Evolutionary conservation across 345 rosid genomes (phyloP).

Genomic region (Gossypium arboreum): DNA sequence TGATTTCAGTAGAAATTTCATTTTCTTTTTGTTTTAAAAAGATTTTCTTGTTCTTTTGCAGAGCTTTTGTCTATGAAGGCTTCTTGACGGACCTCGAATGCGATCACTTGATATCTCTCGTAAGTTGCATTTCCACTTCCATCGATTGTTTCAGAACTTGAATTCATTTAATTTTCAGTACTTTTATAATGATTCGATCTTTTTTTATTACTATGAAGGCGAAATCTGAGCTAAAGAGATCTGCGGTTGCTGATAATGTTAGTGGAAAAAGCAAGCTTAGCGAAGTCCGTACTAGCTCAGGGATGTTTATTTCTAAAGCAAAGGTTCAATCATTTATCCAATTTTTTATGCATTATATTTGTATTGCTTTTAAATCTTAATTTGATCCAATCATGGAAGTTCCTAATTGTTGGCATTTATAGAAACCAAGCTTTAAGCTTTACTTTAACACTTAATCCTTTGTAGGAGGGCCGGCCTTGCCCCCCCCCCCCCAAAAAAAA

Average conservation of each 20-base stretch:
- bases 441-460: not conserved
- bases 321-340: slow-evolving; percentile 46
- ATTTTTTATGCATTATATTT: not conserved
- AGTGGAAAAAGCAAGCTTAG: slow-evolving; percentile 84
- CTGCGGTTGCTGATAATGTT: slow-evolving; percentile 83
- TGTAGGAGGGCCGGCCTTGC: too few species aligned
- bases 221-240: slow-evolving; percentile 84
- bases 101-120: slow-evolving; percentile 93
- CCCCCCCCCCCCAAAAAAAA: too few species aligned
- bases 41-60: slow-evolving; percentile 18
- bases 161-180: not conserved
- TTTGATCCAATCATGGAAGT: not conserved
- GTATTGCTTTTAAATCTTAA: slow-evolving; percentile 1
- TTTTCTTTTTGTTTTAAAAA: not conserved
- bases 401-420: not conserved
- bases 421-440: not conserved
- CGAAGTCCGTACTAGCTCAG: slow-evolving; percentile 91
- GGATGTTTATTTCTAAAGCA: slow-evolving; percentile 51
- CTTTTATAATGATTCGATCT: slow-evolving; percentile 13
- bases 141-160: not conserved
- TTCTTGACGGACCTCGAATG: slow-evolving; percentile 90
- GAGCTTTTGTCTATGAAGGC: slow-evolving; percentile 93
- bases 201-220: slow-evolving; percentile 37
- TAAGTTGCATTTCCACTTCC: slow-evolving; percentile 27
- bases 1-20: not conserved